A percentile compares a stretch with the other conserved stretches of the same genome.
Conservation (phyloP, 148 eudicot species). For the Cornus kousa region DNA sequence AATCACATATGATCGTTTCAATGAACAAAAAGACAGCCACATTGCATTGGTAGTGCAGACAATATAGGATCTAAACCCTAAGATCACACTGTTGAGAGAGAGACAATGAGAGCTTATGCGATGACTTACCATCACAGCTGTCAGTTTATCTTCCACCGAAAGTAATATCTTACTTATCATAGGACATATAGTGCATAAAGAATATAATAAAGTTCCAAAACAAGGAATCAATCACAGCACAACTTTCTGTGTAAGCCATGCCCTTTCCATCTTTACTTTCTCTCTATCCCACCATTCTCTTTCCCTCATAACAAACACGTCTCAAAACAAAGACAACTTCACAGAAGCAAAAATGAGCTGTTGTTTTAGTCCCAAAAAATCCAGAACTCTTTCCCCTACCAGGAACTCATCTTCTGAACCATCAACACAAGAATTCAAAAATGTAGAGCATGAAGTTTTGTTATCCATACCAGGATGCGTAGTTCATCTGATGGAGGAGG, state of each 20-base stretch:
- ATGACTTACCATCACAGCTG: not conserved
- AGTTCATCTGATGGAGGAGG: constrained; percentile 70
- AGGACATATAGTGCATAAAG: constrained; percentile 7
- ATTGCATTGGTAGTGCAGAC: no score
- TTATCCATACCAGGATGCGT: constrained; percentile 61
- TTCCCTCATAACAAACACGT: not conserved
- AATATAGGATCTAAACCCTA: no score
- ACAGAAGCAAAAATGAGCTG: not conserved
- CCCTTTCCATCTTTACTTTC: no score
- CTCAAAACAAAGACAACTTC: not conserved
- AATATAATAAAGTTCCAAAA: constrained; percentile 17
- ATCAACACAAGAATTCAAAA: constrained; percentile 16
- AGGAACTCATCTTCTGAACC: not conserved
- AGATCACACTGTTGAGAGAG: no score
- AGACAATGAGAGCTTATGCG: not conserved
- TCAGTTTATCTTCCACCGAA: constrained; percentile 14
- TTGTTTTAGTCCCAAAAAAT: constrained; percentile 28
- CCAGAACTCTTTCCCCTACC: constrained; percentile 14
- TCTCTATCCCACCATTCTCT: not conserved
- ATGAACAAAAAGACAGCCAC: no score
- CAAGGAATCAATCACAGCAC: constrained; percentile 21
- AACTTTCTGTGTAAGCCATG: constrained; percentile 10
- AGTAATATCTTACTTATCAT: no score
- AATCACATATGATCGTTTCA: no score
- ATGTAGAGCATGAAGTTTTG: constrained; percentile 50